phyloP scores from a whole-genome alignment of 2,329 filamentous ascomycete species.

The Plenodomus tracheiphilus region DNA sequence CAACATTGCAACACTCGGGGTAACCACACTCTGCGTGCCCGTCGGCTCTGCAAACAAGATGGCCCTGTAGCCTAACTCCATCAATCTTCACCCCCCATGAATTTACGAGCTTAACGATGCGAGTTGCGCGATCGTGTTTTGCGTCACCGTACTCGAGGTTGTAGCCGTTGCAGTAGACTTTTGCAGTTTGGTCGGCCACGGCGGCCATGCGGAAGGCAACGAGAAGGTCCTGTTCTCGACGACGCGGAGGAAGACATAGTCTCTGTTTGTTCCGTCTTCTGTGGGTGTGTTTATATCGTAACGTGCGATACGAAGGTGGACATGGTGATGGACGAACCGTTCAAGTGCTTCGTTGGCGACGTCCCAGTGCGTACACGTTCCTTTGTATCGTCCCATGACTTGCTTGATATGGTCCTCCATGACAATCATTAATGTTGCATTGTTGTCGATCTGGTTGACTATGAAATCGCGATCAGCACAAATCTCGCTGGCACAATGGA shows the following conservation, averaged over 20 bases:
- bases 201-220: conserved; percentile 61
- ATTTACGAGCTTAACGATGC: conserved; percentile 42
- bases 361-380: conserved; percentile 44
- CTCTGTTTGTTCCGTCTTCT: conserved; percentile 60
- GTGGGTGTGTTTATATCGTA: not conserved
- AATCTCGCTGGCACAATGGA: too few relatives aligned
- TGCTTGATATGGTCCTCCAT: conserved; percentile 46
- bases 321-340: not conserved
- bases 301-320: too few relatives aligned
- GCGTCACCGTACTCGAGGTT: conserved; percentile 61
- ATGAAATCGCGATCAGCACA: too few relatives aligned
- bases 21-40: conserved; percentile 43
- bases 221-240: conserved; percentile 62
- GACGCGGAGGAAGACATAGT: conserved; percentile 58
- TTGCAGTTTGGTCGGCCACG: conserved; percentile 60
- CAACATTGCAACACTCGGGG: conserved; percentile 51
- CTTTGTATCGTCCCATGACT: conserved; percentile 42
- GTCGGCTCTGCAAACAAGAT: conserved; percentile 58
- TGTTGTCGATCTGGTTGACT: conserved; percentile 37
- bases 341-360: conserved; percentile 40
- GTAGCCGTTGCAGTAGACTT: conserved; percentile 68
- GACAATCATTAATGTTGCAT: conserved; percentile 42
- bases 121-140: conserved; percentile 39
- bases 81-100: conserved; percentile 55
- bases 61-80: conserved; percentile 64